phyloP scores from a whole-genome alignment of 495 filamentous ascomycete genomes.

The Aspergillus homomorphus region DNA sequence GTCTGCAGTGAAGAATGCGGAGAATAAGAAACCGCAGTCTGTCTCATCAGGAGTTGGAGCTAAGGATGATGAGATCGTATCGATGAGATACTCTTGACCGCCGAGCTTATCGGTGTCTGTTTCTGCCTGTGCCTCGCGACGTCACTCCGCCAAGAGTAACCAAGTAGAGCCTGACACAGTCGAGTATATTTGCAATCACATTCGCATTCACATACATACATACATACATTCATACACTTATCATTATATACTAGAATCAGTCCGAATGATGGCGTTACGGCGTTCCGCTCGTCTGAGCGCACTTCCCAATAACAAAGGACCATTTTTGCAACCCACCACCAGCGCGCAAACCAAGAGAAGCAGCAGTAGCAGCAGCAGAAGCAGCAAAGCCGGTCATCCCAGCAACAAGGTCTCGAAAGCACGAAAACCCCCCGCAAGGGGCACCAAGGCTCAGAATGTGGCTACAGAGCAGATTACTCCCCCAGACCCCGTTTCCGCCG shows the following conservation, averaged over 20 bases:
- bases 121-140: neutral
- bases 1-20: no score
- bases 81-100: neutral
- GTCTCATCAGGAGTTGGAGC: no score
- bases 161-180: neutral
- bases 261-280: constrained; percentile 50
- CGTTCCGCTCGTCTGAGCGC: constrained; percentile 57
- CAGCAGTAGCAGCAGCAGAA: constrained; percentile 21
- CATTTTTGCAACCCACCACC: constrained; percentile 38
- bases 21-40: no score
- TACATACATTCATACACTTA: neutral
- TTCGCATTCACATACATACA: neutral
- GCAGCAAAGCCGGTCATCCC: constrained; percentile 1
- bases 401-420: constrained; percentile 32
- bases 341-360: constrained; percentile 17
- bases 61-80: no score
- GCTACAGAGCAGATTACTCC: neutral
- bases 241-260: neutral
- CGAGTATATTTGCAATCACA: neutral
- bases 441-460: constrained; percentile 7
- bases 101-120: neutral
- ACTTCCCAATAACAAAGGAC: constrained; percentile 22
- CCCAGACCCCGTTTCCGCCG: neutral
- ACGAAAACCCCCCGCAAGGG: constrained; percentile 24
- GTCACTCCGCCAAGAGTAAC: neutral